Conservation (phyloP, 192 early-diverging fungal species). For the Allomyces javanicus region DNA sequence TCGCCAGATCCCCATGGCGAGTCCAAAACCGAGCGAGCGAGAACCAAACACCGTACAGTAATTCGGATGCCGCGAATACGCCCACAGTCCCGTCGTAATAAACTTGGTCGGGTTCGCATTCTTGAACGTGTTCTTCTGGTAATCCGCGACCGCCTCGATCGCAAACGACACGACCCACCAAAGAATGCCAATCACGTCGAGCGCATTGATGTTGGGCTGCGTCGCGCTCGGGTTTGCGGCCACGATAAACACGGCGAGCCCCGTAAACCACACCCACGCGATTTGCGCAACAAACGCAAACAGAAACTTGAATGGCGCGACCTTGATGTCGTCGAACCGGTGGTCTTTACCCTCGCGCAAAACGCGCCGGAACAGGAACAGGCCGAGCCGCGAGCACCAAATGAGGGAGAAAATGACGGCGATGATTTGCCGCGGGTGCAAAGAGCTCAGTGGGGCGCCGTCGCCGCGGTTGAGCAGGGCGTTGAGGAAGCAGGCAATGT, state of each 20-base stretch:
- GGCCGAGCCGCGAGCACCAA: conserved; percentile 22
- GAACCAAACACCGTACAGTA: conserved; percentile 11
- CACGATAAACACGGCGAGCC: conserved; percentile 21
- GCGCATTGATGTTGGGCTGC: conserved; percentile 13
- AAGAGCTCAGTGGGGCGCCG: conserved; percentile 2
- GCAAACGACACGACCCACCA: conserved; percentile 24
- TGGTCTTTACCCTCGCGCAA: conserved; percentile 5
- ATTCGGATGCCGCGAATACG: conserved; percentile 22
- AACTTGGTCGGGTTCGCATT: conserved; percentile 20
- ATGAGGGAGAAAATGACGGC: conserved; percentile 12
- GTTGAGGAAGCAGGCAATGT: conserved; percentile 17
- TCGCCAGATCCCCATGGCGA: too few species aligned
- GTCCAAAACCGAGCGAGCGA: neutral
- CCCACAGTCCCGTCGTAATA: conserved; percentile 22
- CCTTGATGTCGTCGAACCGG: conserved; percentile 26
- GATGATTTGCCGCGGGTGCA: conserved; percentile 20
- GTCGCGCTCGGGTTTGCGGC: conserved; percentile 12
- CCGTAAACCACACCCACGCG: conserved; percentile 32
- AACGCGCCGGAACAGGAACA: conserved; percentile 19
- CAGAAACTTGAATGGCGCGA: conserved; percentile 16
- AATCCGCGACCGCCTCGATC: conserved; percentile 24
- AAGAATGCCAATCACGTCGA: conserved; percentile 20
- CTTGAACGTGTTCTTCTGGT: conserved; percentile 27
- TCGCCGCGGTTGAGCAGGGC: conserved; percentile 11
- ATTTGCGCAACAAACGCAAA: conserved; percentile 27